Evolutionary conservation across 768 basidiomycete species (phyloP), one percentile per base, ranked within the genome.

Genomic region (Leccinum uliginosum): DNA sequence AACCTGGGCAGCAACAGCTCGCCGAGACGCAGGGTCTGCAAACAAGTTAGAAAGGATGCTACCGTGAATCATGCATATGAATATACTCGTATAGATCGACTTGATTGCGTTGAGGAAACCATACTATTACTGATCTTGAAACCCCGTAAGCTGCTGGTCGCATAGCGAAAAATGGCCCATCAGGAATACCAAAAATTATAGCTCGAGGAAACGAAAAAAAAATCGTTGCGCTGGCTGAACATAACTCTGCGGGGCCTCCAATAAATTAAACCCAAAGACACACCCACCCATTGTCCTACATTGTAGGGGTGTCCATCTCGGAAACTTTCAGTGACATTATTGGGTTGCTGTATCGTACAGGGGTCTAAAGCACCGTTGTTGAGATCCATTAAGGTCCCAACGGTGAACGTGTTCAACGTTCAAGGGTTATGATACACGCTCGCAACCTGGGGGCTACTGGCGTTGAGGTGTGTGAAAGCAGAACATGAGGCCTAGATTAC

Each of bases 241-340:
- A 80, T 60, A 4, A 83, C 69, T 1, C 81, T 83, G 52, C 7
- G 14, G 29, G 9, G 34, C 3, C n/a, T 21, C 45, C n/a, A 21
- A 45, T n/a, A 47, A 54, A 10, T 14, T n/a, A 6, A 50, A 14
- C n/a, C 3, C 10, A 14, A 8, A 5, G 17, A 34, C 14, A n/a
- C n/a, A 66, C 75, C 23, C 56, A 83, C 87, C 82, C 85, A 60
- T 89, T n/a, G n/a, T n/a, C n/a, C n/a, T n/a, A n/a, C n/a, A n/a
- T n/a, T 89, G 66, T 77, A 86, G 4, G 81, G 74, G 45, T 66
- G 69, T n/a, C 80, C 80, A 43, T 73, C 67, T 43, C 78, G 66
- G 10, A 76, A 75, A 11, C 61, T 59, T 1, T 77, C 81, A 14
- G 82, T 80, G 19, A 86, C 77, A 57, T 83, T 85, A 55, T 84